These are phyloP conservation scores for Anaeromyces robustus DNA, from an alignment of 192 early-diverging fungal species.

Conservation along the genomic window DNA sequence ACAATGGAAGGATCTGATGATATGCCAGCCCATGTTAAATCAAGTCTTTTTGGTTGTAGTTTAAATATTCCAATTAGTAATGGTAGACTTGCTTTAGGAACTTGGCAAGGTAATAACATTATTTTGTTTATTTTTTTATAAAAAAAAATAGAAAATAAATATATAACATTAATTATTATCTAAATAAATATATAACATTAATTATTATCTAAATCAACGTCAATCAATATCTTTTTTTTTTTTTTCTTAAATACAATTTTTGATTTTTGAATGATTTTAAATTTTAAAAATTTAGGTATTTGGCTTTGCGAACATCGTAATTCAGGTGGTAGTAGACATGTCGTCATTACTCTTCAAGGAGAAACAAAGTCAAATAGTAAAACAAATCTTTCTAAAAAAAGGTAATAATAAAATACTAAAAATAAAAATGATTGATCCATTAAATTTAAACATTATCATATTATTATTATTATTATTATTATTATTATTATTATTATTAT, in stretches of 20 bases:
- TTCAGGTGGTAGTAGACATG: constrained; percentile 31
- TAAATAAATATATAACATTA: too few relatives aligned
- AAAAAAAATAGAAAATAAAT: too few relatives aligned
- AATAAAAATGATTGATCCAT: too few relatives aligned
- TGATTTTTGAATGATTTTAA: neutral
- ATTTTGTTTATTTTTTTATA: too few relatives aligned
- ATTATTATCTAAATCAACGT: too few relatives aligned
- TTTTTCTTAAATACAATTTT: too few relatives aligned
- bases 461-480: too few relatives aligned
- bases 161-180: too few relatives aligned
- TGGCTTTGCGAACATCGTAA: constrained; percentile 61
- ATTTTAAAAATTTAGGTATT: constrained; percentile 19
- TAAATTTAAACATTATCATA: too few relatives aligned
- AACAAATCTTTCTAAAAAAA: neutral
- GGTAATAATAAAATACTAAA: neutral
- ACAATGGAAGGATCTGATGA: constrained; percentile 78
- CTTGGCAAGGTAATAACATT: constrained; percentile 58
- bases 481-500: too few relatives aligned
- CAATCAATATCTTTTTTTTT: too few relatives aligned
- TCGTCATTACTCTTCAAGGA: constrained; percentile 64
- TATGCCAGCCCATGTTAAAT: constrained; percentile 84
- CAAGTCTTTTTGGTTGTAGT: constrained; percentile 61
- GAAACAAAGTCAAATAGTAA: constrained; percentile 14
- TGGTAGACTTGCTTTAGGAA: constrained; percentile 62
- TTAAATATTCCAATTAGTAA: constrained; percentile 74